Base-by-base conservation (phyloP, 2,329 filamentous ascomycete species). In the Gnomoniopsis smithogilvyi region DNA sequence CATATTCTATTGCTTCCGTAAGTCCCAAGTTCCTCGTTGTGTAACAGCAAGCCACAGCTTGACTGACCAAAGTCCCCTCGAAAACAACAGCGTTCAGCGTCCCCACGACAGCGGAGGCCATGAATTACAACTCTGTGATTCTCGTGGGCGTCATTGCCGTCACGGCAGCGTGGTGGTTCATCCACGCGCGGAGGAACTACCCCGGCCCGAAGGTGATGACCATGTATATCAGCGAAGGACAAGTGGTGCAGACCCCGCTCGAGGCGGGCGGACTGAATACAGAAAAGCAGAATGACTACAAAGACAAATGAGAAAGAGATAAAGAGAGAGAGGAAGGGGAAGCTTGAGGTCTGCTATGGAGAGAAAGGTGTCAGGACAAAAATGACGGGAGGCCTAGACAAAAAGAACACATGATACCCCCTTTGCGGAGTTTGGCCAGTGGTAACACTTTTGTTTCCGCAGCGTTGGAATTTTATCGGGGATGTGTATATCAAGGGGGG, bases 1-100 rank as follows among this genome's bases (percentile, higher is more conserved):
- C 55, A 72, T 83, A n/a, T 79, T 86, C 59, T 86, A 82, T 70
- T 85, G 81, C 66, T 86, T 86, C 72, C 83, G 78, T 80, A 65
- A 74, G 78, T 73, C 11, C 19, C 2, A 7, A 1, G 0, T 2
- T 21, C n/a, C 14, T 7, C 2, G 1, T 11, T 43, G 30, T 15
- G 3, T 24, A 46, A 15, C 14, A 3, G 15, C 15, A 19, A 14
- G 15, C 26, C 4, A 30, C 26, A 30, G 26, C 26, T 41, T 55
- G 48, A 34, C 34, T 57, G 21, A 56, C 47, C 2, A 11, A n/a
- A 12, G 34, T 53, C 41, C 17, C n/a, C 38, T 43, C 19, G 51
- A 62, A 17, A 64, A 51, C 14, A 53, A 2, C 60, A 78, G 74
- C 77, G 21, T 78, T 71, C 63, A 69, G 67, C 11, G 62, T 78